Percentiles rank a stretch among this genome's conserved stretches.
These are phyloP conservation scores for Lepraria neglecta DNA, from an alignment of 495 filamentous ascomycete species.

Conservation along the genomic window DNA sequence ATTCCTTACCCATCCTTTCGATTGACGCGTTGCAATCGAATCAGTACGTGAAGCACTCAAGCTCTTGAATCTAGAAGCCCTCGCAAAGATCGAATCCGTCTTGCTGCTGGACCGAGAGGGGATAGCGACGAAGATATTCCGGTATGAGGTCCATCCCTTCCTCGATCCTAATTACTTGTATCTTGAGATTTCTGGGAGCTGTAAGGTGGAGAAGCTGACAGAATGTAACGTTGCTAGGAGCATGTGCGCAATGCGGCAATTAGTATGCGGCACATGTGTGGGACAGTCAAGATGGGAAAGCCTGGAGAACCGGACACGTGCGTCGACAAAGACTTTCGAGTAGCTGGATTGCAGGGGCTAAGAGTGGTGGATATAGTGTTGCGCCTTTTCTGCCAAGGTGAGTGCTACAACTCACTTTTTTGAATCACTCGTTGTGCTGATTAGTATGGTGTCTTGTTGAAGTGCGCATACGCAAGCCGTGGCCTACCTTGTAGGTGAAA, in stretches of 20 bases:
- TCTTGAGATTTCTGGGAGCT: neutral
- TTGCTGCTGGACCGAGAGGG: neutral
- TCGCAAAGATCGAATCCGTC: too few relatives aligned
- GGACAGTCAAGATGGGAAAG: conserved; percentile 80
- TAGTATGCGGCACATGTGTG: conserved; percentile 82
- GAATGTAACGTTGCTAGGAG: neutral
- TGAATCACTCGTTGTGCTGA: conserved; percentile 52
- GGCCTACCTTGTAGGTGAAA: conserved; percentile 51
- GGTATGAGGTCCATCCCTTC: neutral
- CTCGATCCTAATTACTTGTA: neutral
- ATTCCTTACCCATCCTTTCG: too few relatives aligned
- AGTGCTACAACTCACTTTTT: conserved; percentile 42
- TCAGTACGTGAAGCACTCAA: too few relatives aligned
- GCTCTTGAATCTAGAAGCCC: too few relatives aligned
- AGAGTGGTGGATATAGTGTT: conserved; percentile 61
- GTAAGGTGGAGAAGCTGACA: neutral
- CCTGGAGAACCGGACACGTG: conserved; percentile 50
- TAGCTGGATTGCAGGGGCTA: conserved; percentile 52
- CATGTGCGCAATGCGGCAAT: conserved; percentile 65
- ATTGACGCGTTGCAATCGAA: too few relatives aligned
- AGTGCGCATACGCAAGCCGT: conserved; percentile 38
- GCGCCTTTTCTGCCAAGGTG: conserved; percentile 29
- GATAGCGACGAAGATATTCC: neutral
- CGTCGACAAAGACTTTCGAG: conserved; percentile 49
- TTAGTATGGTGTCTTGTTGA: conserved; percentile 58